Evolutionary conservation across 306 rosid genomes (phyloP).

Genomic region (Pyrus bretschneideri): DNA sequence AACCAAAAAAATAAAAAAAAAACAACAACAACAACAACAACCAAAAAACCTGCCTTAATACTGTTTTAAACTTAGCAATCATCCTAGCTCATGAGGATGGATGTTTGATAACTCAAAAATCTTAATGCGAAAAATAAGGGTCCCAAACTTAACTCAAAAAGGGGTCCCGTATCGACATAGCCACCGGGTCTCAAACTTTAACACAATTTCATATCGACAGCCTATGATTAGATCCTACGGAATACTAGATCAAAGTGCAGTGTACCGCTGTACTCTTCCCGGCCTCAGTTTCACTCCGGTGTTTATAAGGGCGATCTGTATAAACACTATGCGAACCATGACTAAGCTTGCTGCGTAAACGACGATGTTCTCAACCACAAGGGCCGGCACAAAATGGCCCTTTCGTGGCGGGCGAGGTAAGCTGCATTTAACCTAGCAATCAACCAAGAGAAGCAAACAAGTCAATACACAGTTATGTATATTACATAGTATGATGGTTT

Average conservation of each 20-base stretch:
- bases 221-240: not conserved
- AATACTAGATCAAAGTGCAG: not conserved
- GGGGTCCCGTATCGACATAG: not conserved
- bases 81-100: no score
- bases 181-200: not conserved
- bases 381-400: constrained; percentile 49
- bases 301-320: not conserved
- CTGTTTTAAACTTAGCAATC: no score
- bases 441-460: constrained; percentile 10
- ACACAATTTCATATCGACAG: not conserved
- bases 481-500: not conserved
- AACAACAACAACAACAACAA: no score
- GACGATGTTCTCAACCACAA: constrained; percentile 51
- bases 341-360: constrained; percentile 35
- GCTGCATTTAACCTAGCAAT: constrained; percentile 68
- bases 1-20: no score
- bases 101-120: no score
- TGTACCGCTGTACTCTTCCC: not conserved
- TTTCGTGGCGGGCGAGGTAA: constrained; percentile 62
- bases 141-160: no score
- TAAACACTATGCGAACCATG: not conserved
- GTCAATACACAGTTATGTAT: not conserved
- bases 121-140: no score
- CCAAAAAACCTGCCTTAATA: no score
- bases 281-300: not conserved